Conservation (phyloP, 2,329 filamentous ascomycete genomes). For the Zymoseptoria tritici region DNA sequence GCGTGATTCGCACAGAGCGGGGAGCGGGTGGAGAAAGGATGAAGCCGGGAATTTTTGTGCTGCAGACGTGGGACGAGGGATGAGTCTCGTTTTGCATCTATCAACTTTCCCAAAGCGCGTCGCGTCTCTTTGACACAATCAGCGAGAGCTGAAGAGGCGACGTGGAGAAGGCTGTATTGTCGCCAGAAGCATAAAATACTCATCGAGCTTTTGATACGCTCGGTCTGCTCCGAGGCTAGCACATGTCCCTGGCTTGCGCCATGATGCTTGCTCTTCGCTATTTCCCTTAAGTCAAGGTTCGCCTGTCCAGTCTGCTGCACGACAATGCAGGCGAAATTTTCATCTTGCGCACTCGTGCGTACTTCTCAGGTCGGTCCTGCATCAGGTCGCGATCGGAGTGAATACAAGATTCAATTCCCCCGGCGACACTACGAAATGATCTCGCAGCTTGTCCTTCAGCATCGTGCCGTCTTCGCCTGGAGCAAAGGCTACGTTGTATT, state of each 20-base stretch:
- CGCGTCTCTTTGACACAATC: no score
- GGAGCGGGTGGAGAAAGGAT: neutral
- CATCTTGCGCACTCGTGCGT: neutral
- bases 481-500: constrained; percentile 30
- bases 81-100: neutral
- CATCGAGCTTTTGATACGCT: no score
- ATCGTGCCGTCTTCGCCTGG: constrained; percentile 26
- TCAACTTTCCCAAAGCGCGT: no score
- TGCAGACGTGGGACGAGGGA: constrained; percentile 2
- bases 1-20: constrained; percentile 2
- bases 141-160: no score
- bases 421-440: constrained; percentile 27
- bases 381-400: constrained; percentile 1
- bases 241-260: no score
- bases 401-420: constrained; percentile 14
- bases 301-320: neutral
- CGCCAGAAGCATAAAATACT: no score
- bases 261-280: neutral
- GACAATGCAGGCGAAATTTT: neutral
- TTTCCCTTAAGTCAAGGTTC: neutral
- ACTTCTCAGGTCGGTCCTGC: neutral
- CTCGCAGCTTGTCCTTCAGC: constrained; percentile 24
- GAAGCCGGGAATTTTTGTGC: constrained; percentile 6
- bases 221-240: no score
- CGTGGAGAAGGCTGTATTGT: no score